These are phyloP conservation scores for Phytophthora pseudosyringae DNA, from an alignment of 352 stramenopile genomes.

Conservation along the genomic window DNA sequence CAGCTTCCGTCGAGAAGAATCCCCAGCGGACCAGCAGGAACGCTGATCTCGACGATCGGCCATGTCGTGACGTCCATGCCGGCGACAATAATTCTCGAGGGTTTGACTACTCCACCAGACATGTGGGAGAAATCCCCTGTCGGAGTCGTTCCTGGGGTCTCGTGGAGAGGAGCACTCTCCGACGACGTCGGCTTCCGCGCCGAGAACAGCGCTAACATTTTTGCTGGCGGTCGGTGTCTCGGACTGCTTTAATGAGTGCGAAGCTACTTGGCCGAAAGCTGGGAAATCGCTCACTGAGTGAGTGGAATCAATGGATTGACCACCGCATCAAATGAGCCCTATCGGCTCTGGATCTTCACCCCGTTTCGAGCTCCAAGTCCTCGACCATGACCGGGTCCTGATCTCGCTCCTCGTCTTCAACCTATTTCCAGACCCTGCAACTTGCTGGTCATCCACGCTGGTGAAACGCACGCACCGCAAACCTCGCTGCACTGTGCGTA, in stretches of 20 bases:
- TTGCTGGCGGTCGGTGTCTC: not conserved
- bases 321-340: not conserved
- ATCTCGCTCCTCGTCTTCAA: conserved; percentile 15
- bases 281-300: conserved; percentile 22
- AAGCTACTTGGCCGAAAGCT: conserved; percentile 13
- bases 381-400: conserved; percentile 7
- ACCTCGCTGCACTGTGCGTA: too few relatives aligned
- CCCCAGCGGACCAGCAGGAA: conserved; percentile 66
- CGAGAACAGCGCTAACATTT: conserved; percentile 39
- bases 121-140: conserved; percentile 17
- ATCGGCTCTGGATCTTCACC: too few relatives aligned
- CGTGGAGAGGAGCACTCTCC: conserved; percentile 3
- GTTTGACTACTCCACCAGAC: conserved; percentile 22
- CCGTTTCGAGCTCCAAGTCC: conserved; percentile 2
- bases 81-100: conserved; percentile 31
- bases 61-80: conserved; percentile 36
- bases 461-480: conserved; percentile 1
- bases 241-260: not conserved
- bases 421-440: conserved; percentile 26
- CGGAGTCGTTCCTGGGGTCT: conserved; percentile 23
- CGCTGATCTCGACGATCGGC: conserved; percentile 42
- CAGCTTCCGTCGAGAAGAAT: conserved; percentile 68
- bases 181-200: conserved; percentile 11
- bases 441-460: not conserved
- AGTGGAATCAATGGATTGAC: not conserved